Evolutionary conservation across 306 rosid species (phyloP).

Genomic region (Vicia faba): DNA sequence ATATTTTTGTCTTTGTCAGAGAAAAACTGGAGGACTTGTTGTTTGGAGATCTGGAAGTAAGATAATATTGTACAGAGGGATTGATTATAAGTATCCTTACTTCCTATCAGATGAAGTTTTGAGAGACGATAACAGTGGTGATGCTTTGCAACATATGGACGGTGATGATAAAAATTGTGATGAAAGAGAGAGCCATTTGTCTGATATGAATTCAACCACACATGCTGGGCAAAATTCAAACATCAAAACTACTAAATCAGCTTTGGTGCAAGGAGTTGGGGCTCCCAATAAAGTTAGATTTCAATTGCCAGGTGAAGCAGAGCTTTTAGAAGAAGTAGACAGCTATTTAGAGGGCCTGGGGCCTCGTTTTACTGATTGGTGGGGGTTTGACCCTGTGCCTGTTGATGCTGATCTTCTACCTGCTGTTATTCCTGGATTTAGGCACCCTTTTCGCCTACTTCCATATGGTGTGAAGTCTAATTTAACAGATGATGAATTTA

Average conservation of each 20-base stretch:
- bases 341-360: conserved; percentile 76
- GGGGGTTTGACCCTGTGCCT: conserved; percentile 94
- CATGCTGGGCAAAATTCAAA: conserved; percentile 40
- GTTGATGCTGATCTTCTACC: conserved; percentile 93
- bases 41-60: conserved; percentile 94
- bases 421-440: conserved; percentile 70
- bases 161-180: conserved; percentile 35
- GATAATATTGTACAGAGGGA: conserved; percentile 82
- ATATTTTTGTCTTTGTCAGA: conserved; percentile 51
- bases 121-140: conserved; percentile 37
- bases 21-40: conserved; percentile 93
- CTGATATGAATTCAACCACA: conserved; percentile 43
- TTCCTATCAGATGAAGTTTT: conserved; percentile 50
- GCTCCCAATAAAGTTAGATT: conserved; percentile 66
- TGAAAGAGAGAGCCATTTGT: conserved; percentile 35
- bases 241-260: conserved; percentile 37
- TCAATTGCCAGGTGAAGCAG: conserved; percentile 81
- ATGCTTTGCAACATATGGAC: conserved; percentile 40
- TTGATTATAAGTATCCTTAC: conserved; percentile 79
- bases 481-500: conserved; percentile 91
- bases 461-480: conserved; percentile 85
- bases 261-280: conserved; percentile 81
- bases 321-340: conserved; percentile 77
- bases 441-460: conserved; percentile 94
- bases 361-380: conserved; percentile 93